phyloP scores from a whole-genome alignment of 148 eudicot genomes.

The Agrostemma githago region DNA sequence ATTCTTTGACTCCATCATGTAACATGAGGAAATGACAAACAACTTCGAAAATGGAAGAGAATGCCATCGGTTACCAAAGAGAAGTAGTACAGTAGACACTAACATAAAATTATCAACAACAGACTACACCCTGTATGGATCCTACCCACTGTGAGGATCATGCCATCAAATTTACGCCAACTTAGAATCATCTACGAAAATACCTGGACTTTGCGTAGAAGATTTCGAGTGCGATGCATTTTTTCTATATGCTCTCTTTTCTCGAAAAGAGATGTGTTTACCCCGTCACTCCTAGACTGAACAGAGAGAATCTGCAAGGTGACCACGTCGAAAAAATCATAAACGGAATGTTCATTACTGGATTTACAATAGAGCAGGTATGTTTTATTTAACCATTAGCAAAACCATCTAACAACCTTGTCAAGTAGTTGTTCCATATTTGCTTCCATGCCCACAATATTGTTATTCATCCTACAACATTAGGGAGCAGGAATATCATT shows the following conservation, averaged over 20 bases:
- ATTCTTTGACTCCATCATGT: not conserved
- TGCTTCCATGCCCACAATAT: constrained; percentile 93
- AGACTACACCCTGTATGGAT: not conserved
- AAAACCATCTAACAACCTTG: constrained; percentile 52
- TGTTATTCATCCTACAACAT: constrained; percentile 76
- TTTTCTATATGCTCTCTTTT: constrained; percentile 97
- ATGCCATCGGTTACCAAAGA: not conserved
- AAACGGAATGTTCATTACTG: constrained; percentile 1
- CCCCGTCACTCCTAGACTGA: constrained; percentile 97
- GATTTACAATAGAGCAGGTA: not conserved
- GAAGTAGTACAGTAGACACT: not conserved
- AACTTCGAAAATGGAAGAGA: not conserved
- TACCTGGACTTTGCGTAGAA: constrained; percentile 98
- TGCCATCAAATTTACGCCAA: not conserved
- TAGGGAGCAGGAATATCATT: constrained; percentile 1
- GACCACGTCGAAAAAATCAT: constrained; percentile 14
- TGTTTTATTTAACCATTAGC: constrained; percentile 4
- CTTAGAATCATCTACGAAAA: not conserved
- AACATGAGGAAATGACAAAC: not conserved
- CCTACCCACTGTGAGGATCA: not conserved
- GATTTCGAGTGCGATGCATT: constrained; percentile 92
- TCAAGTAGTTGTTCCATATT: constrained; percentile 97
- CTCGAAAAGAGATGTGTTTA: constrained; percentile 84
- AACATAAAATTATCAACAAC: not conserved
- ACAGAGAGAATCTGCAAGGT: constrained; percentile 77